These are phyloP conservation scores for Hypoxylon sp. DNA, from an alignment of 2,329 filamentous ascomycete genomes.

Conservation along the genomic window DNA sequence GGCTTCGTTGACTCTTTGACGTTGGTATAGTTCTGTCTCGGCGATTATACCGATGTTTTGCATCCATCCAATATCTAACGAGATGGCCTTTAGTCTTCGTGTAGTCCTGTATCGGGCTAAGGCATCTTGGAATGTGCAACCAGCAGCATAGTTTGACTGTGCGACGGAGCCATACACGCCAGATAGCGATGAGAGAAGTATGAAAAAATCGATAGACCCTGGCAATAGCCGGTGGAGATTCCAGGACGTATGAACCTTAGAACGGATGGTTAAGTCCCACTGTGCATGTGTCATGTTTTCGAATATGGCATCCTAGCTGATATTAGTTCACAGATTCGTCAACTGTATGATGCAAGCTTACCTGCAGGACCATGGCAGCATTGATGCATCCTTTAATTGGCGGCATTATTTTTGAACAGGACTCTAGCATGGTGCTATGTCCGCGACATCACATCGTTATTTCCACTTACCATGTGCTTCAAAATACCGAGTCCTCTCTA, in stretches of 20 bases:
- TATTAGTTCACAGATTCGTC: no score
- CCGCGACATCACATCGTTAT: no score
- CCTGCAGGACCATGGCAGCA: slow-evolving; percentile 53
- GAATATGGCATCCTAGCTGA: slow-evolving; percentile 42
- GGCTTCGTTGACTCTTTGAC: no score
- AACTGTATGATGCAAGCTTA: no score
- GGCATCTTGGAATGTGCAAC: slow-evolving; percentile 42
- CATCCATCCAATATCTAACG: slow-evolving; percentile 44
- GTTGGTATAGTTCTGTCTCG: no score
- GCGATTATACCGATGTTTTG: slow-evolving; percentile 41
- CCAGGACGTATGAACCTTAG: slow-evolving; percentile 37
- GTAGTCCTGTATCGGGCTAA: slow-evolving; percentile 37
- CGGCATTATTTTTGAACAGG: slow-evolving; percentile 32
- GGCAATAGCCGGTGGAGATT: slow-evolving; percentile 39
- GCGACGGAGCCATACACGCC: slow-evolving; percentile 38
- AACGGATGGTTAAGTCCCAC: no score
- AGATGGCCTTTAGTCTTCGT: slow-evolving; percentile 35
- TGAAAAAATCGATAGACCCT: slow-evolving; percentile 40
- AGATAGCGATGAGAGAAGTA: slow-evolving; percentile 42
- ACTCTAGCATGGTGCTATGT: slow-evolving; percentile 30
- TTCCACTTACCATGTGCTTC: no score
- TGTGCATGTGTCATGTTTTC: no score
- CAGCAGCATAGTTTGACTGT: slow-evolving; percentile 42
- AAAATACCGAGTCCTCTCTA: no score
- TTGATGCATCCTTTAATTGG: slow-evolving; percentile 55